Base-by-base conservation (phyloP, 1,139 yeast species). In the Hansenula lynferdii region DNA sequence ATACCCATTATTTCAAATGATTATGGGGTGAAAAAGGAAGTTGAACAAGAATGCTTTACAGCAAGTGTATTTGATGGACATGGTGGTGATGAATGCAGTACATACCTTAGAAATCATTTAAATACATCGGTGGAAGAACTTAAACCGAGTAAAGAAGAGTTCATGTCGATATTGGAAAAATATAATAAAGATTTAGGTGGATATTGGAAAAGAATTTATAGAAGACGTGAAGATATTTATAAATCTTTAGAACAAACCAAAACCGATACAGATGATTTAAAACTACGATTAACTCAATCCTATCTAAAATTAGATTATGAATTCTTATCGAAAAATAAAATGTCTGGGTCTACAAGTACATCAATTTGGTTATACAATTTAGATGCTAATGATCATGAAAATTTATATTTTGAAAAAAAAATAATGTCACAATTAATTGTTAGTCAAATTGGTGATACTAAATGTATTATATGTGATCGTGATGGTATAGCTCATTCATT, bases 401-500 rank as follows among this genome's bases (percentile, higher is more conserved):
- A 71, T 43, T 79, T 73, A 52, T 89, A 75, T 63, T 92, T 92
- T 68, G 78, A 81, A 47, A 75, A 81, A 16, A 67, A 70, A 19
- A 81, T 86, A n/a, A 67, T 85, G 15, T 72, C 87, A 23, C 79
- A 79, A 51, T 61, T 92, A 29, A 73, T 86, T 1, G 75, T 90
- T 18, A 92, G 95, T 1, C 98, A 92, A 57, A 82, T 90, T n/a
- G 98, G 98, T 4, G 98, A 92, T 57, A 85, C 97, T 4, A 73
- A 86, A 47, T 90, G 95, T n/a, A 73, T 92, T 6, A 54, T 92
- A 19, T 85, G 89, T 45, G 94, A 84, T 55, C 72, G 71, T 42
- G 63, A 70, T 43, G 97, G 98, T 3, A 67, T 75, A 32, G 95
- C 95, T 0, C 90, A 83, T 51, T 70, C 85, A 10, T 63, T 92